Base-by-base conservation (phyloP, 768 basidiomycete genomes). In the Pisolithus sp. region DNA sequence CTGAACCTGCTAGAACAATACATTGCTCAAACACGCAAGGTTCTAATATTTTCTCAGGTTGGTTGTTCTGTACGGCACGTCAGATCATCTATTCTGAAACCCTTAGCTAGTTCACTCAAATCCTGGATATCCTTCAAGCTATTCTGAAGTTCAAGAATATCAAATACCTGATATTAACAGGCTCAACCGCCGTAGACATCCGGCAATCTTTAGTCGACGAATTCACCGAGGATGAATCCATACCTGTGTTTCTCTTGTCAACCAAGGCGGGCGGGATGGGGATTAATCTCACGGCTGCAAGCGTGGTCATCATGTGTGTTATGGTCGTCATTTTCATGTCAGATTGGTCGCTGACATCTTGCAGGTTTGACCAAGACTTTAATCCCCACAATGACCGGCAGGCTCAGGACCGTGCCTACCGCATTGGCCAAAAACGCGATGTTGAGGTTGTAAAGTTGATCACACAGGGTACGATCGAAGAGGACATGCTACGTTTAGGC, bases 371-470 rank as follows among this genome's bases (percentile, higher is more conserved):
- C 65, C 93, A 95, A 64, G 95, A 98, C 66, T 99, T 97, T 71
- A 98, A 98, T 66, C 90, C 90, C 4, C 90, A 93, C 71, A 99
- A 99, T 66, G 96, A 98, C 69, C 83, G 88, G 54, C 96, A 99
- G 71, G 96, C 96, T 1, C 93, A 95, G 53, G 96, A 99, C 68
- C 84, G 96, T 31, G 93, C 93, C 23, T 98, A 97, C 68, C 87
- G 96, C 24, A 96, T 99, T 57, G 95, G 93, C 21, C 93, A 96
- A 68, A 92, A 89, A 64, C 82, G 85, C 47, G 85, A 95, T 57
- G 95, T 98, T 9, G 92, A 95, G 30, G 92, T 98, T 7, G 82
- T 97, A 63, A 96, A 95, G 65, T 76, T 98, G 10, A 92, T 98
- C 57, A 87, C 92, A 2, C 84, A 80, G 54, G 89, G 85, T 3